Percentiles rank a stretch among this genome's conserved stretches.
Evolutionary conservation across 148 eudicot species (phyloP).

Genomic region (Chenopodium suecicum): DNA sequence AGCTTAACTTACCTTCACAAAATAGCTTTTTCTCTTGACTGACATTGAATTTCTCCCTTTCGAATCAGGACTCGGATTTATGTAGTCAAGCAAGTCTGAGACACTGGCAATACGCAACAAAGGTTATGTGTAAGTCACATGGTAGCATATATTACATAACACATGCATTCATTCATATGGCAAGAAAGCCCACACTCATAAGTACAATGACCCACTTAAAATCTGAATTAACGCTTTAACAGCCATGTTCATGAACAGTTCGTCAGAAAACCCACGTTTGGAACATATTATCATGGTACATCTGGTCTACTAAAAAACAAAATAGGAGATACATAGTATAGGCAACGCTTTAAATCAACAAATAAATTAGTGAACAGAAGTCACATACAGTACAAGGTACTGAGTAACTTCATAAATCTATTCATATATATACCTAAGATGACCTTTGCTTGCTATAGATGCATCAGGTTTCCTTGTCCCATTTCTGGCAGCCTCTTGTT

Average conservation of each 20-base stretch:
- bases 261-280: background rate
- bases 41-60: constrained; percentile 68
- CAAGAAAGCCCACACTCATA: background rate
- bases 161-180: background rate
- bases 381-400: background rate
- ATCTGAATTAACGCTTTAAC: background rate
- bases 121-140: constrained; percentile 13
- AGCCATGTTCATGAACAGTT: background rate
- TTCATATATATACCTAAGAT: constrained; percentile 63
- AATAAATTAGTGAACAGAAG: background rate
- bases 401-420: background rate
- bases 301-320: background rate
- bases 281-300: background rate
- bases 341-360: no score
- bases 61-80: constrained; percentile 77
- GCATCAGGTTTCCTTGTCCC: constrained; percentile 98
- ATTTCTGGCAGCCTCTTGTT: constrained; percentile 99
- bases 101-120: constrained; percentile 54
- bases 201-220: background rate
- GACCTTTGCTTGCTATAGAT: constrained; percentile 99
- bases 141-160: background rate
- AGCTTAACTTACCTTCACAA: constrained; percentile 53
- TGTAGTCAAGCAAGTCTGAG: constrained; percentile 99
- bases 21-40: constrained; percentile 63
- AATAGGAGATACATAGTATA: background rate